Conservation (phyloP, 495 filamentous ascomycete genomes). For the Aspergillus cavernicola region DNA sequence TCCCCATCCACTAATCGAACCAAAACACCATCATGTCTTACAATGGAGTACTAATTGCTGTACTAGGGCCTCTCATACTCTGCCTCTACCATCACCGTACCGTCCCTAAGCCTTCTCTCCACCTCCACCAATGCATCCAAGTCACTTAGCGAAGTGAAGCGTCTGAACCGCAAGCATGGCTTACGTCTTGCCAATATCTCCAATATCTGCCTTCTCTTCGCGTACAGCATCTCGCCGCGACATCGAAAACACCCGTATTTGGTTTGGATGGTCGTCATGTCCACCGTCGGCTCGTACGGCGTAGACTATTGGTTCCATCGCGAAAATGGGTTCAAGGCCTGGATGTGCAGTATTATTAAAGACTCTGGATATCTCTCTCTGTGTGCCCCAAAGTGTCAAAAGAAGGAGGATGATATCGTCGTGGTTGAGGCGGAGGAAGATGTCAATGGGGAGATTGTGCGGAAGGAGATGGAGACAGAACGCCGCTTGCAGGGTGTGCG, state of each 20-base stretch:
- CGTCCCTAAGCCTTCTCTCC: constrained; percentile 72
- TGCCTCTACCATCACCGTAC: constrained; percentile 66
- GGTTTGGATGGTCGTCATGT: constrained; percentile 64
- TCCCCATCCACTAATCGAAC: too few species aligned
- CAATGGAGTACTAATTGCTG: neutral
- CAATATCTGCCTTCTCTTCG: constrained; percentile 61
- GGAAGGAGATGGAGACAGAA: constrained; percentile 64
- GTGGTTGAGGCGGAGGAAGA: constrained; percentile 53
- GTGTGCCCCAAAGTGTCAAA: constrained; percentile 34
- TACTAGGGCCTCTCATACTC: constrained; percentile 79
- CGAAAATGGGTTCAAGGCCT: constrained; percentile 28
- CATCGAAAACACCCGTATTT: constrained; percentile 78
- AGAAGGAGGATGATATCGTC: constrained; percentile 63
- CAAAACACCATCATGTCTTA: too few species aligned
- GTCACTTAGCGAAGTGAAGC: constrained; percentile 60
- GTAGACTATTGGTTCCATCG: constrained; percentile 53
- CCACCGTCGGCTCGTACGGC: constrained; percentile 52
- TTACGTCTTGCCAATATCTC: constrained; percentile 59
- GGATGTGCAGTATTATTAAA: constrained; percentile 22
- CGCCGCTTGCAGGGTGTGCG: constrained; percentile 57
- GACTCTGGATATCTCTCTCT: constrained; percentile 25
- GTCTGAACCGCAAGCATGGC: constrained; percentile 54
- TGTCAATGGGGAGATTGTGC: constrained; percentile 79
- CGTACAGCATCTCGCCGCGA: constrained; percentile 67
- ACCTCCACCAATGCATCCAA: constrained; percentile 62